These are phyloP conservation scores for Venturia aucupariae DNA, from an alignment of 2,329 filamentous ascomycete species.

Conservation along the genomic window DNA sequence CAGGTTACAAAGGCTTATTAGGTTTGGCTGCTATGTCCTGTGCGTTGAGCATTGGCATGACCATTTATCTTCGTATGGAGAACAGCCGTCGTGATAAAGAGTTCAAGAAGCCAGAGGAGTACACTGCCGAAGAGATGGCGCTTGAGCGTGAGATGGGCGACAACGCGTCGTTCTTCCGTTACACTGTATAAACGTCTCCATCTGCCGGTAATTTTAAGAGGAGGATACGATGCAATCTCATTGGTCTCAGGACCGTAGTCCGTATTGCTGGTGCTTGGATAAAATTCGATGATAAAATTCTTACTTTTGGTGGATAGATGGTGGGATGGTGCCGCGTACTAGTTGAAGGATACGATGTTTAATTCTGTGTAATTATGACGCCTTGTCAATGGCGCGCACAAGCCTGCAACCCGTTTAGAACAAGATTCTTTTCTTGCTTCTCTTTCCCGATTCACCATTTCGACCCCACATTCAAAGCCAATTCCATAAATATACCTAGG, in stretches of 20 bases:
- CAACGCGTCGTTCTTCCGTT: conserved; percentile 39
- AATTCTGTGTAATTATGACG: background rate
- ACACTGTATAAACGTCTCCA: conserved; percentile 21
- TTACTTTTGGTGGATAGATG: background rate
- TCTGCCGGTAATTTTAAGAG: background rate
- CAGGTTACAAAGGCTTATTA: conserved; percentile 39
- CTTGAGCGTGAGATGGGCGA: conserved; percentile 48
- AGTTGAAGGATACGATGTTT: background rate
- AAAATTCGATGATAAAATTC: background rate
- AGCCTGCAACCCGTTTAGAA: background rate
- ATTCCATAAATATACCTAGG: too few relatives aligned
- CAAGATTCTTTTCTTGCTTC: background rate
- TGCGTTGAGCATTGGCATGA: conserved; percentile 46
- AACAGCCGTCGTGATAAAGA: conserved; percentile 46
- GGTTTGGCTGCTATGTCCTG: conserved; percentile 39
- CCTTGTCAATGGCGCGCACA: background rate
- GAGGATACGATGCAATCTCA: background rate
- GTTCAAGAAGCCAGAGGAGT: conserved; percentile 28
- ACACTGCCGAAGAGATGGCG: conserved; percentile 40
- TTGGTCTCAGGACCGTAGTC: background rate
- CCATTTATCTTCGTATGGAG: conserved; percentile 47
- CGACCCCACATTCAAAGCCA: too few relatives aligned
- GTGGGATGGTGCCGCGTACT: background rate
- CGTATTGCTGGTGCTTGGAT: background rate
- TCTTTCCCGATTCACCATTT: too few relatives aligned